A percentile compares a stretch with the other conserved stretches of the same genome.
phyloP scores from a whole-genome alignment of 1,284 basidiomycete genomes.

The Wolfiporia cocos region DNA sequence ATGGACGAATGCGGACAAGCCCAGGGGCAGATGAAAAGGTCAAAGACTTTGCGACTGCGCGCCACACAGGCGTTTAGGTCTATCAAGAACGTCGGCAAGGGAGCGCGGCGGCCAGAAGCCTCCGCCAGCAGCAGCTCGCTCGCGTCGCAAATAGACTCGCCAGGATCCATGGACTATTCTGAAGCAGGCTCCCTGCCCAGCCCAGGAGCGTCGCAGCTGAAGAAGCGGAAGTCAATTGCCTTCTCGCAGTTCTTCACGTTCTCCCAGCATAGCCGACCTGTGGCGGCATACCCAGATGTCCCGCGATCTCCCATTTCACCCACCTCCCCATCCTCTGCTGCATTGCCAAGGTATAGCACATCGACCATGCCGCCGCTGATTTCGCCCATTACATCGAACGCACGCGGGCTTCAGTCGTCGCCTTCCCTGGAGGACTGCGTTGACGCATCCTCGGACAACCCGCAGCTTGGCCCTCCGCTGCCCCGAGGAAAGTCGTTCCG shows the following conservation, averaged over 20 bases:
- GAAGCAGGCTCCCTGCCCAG: slow-evolving; percentile 7
- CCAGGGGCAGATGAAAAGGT: slow-evolving; percentile 30
- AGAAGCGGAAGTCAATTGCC: slow-evolving; percentile 20
- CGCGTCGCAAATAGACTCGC: slow-evolving; percentile 6
- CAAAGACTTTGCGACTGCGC: slow-evolving; percentile 49
- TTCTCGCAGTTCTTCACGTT: slow-evolving; percentile 24
- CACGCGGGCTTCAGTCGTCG: slow-evolving; percentile 10
- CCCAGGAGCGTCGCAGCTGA: slow-evolving; percentile 14
- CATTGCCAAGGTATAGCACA: slow-evolving; percentile 2
- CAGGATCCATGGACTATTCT: not conserved
- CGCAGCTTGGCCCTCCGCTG: slow-evolving; percentile 7
- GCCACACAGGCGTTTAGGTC: slow-evolving; percentile 57
- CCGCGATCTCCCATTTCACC: slow-evolving; percentile 11
- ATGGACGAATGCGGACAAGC: slow-evolving; percentile 23
- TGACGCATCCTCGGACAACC: slow-evolving; percentile 7
- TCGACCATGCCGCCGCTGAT: slow-evolving; percentile 3
- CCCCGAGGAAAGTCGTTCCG: slow-evolving; percentile 25
- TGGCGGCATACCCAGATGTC: slow-evolving; percentile 12
- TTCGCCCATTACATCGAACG: slow-evolving; percentile 6
- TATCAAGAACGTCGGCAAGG: slow-evolving; percentile 48
- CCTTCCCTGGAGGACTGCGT: slow-evolving; percentile 17
- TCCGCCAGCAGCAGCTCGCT: slow-evolving; percentile 5
- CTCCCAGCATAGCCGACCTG: slow-evolving; percentile 14
- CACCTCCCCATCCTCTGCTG: slow-evolving; percentile 4
- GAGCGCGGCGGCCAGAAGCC: slow-evolving; percentile 11